Evolutionary conservation across 352 stramenopile genomes (phyloP).

Genomic region (Blastocystis sp.): DNA sequence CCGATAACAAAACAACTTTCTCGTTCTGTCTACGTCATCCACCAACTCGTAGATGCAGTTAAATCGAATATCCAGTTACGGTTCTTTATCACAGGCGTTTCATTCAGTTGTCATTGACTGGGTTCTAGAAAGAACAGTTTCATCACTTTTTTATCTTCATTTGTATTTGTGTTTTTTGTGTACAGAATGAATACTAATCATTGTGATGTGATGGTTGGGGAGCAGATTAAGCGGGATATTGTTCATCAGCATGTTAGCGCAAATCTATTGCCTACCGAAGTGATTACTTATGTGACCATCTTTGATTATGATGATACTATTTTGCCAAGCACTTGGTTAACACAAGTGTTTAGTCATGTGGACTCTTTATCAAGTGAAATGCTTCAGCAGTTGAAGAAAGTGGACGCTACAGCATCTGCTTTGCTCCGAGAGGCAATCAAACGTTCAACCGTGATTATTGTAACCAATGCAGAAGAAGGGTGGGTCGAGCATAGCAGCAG

Average conservation of each 20-base stretch:
- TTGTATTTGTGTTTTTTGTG: neutral
- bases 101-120: neutral
- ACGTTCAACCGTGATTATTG: constrained; percentile 80
- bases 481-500: constrained; percentile 83
- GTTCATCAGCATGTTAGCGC: neutral
- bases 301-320: constrained; percentile 71
- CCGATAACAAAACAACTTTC: neutral
- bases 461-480: constrained; percentile 83
- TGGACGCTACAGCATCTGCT: constrained; percentile 78
- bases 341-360: neutral
- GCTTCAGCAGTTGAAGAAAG: constrained; percentile 74
- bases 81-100: too few relatives aligned
- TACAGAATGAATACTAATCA: constrained; percentile 4
- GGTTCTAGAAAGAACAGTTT: neutral
- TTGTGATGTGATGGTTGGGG: constrained; percentile 3
- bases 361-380: neutral
- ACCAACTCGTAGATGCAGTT: neutral
- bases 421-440: constrained; percentile 77
- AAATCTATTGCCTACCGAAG: neutral
- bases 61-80: neutral
- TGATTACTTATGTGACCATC: constrained; percentile 43
- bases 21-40: neutral
- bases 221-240: neutral
- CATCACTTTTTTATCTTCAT: neutral
- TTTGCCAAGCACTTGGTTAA: constrained; percentile 69